These are phyloP conservation scores for Dactylellina cionopaga DNA, from an alignment of 2,329 filamentous ascomycete species.

Conservation along the genomic window DNA sequence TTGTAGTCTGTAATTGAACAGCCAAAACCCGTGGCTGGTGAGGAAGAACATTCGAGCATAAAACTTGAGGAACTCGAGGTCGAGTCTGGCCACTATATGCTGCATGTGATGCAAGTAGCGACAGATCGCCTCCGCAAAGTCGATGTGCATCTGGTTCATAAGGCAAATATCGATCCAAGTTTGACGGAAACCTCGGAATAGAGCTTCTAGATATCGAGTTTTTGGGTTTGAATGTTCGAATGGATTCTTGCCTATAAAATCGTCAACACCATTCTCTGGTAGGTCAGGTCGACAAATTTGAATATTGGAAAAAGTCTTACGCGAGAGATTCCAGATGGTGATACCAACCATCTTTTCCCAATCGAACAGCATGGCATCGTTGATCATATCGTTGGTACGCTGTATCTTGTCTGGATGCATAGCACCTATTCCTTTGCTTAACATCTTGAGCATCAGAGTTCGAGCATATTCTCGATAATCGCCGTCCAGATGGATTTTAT, in stretches of 20 bases:
- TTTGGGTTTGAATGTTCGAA: slow-evolving; percentile 13
- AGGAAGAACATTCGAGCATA: slow-evolving; percentile 21
- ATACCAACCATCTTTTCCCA: slow-evolving; percentile 38
- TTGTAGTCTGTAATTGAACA: slow-evolving; percentile 17
- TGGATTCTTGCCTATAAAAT: slow-evolving; percentile 18
- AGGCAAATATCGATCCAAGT: slow-evolving; percentile 28
- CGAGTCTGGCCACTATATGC: background rate
- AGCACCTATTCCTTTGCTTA: slow-evolving; percentile 28
- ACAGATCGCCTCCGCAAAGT: slow-evolving; percentile 41
- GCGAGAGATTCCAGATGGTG: slow-evolving; percentile 20
- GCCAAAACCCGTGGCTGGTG: slow-evolving; percentile 32
- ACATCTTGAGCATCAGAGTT: slow-evolving; percentile 38
- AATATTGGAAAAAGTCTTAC: slow-evolving; percentile 11
- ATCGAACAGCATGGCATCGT: slow-evolving; percentile 22
- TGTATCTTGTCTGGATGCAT: slow-evolving; percentile 25
- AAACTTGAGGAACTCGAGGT: slow-evolving; percentile 16
- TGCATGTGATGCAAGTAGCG: slow-evolving; percentile 5
- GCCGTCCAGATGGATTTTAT: slow-evolving; percentile 18
- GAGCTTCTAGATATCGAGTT: slow-evolving; percentile 12
- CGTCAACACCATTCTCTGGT: background rate
- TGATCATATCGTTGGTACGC: slow-evolving; percentile 44
- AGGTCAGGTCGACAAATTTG: background rate
- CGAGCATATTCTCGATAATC: slow-evolving; percentile 24
- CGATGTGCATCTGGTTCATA: slow-evolving; percentile 13
- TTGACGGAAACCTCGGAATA: slow-evolving; percentile 27